Conservation (phyloP, 257 asterid genomes). For the Schizonepeta tenuifolia region DNA sequence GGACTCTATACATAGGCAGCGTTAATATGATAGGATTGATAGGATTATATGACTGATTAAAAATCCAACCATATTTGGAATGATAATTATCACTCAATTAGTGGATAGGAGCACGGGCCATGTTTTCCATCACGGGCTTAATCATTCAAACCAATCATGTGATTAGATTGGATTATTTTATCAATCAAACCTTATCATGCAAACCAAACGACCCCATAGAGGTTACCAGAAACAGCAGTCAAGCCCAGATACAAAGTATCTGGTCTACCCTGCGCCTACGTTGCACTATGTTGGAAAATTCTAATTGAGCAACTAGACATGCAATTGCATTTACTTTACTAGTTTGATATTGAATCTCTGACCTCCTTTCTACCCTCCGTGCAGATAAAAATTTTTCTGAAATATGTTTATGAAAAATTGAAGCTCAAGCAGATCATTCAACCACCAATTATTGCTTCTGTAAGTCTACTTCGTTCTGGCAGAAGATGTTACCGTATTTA, state of each 20-base stretch:
- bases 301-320: slow-evolving; percentile 21
- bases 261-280: background rate
- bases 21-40: too few species aligned
- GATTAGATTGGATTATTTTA: too few species aligned
- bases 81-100: too few species aligned
- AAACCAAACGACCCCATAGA: too few species aligned
- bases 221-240: background rate
- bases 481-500: background rate
- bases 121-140: too few species aligned
- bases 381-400: slow-evolving; percentile 73
- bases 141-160: too few species aligned
- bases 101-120: too few species aligned
- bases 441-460: slow-evolving; percentile 98
- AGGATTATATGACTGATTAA: too few species aligned
- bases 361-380: slow-evolving; percentile 24
- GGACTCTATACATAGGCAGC: too few species aligned
- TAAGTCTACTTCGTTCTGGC: slow-evolving; percentile 48
- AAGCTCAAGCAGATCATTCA: slow-evolving; percentile 94
- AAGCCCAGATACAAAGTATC: background rate
- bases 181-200: too few species aligned
- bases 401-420: slow-evolving; percentile 76
- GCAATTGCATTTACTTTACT: slow-evolving; percentile 22
- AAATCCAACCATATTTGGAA: too few species aligned
- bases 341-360: slow-evolving; percentile 16
- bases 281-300: slow-evolving; percentile 1